Base-by-base conservation (phyloP, 2,329 filamentous ascomycete species). In the Cytospora piceae region DNA sequence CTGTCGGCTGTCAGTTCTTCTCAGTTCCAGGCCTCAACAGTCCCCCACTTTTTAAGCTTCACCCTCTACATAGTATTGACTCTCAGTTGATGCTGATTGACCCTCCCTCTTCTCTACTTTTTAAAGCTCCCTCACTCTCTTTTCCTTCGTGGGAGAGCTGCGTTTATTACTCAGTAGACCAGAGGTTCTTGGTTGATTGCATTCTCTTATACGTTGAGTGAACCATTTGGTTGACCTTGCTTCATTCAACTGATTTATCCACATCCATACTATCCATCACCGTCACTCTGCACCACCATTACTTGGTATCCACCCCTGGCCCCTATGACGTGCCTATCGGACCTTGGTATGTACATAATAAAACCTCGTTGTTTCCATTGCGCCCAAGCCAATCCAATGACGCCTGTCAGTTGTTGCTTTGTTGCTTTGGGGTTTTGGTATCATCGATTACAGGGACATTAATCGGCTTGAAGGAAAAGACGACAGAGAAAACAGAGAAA, bases 351-450 rank as follows among this genome's bases (percentile, higher is more conserved):
- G 11, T 29, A 32, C 60, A 17, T 27, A 6, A 3, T 42, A 62
- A 49, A 56, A 49, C 14, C 27, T 5, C 22, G 2, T 32, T 51
- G 11, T 34, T 34, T 20, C 31, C 31, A 39, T 8, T 56, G 39
- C 46, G 54, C 4, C 60, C 53, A 17, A 22, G 6, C 15, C 39
- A 63, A 57, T 63, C 15, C 39, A 62, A 62, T 63, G 60, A 39
- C 20, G n/a, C 37, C 37, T 31, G 4, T 56, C 37, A 60, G 55
- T 55, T 37, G 55, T 64, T 55, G 31, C 24, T n/a, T 60, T 42
- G 52, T 51, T 42, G 32, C 34, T 57, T 32, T 51, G 39, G 51
- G 29, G 51, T 24, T 29, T 22, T 67, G 65, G 62, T 67, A 67
- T 67, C 65, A 60, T 57, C 46, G n/a, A 32, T 32, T 20, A 32